Conservation (phyloP, 805 yeast genomes). For the Myxozyma nipponensis region DNA sequence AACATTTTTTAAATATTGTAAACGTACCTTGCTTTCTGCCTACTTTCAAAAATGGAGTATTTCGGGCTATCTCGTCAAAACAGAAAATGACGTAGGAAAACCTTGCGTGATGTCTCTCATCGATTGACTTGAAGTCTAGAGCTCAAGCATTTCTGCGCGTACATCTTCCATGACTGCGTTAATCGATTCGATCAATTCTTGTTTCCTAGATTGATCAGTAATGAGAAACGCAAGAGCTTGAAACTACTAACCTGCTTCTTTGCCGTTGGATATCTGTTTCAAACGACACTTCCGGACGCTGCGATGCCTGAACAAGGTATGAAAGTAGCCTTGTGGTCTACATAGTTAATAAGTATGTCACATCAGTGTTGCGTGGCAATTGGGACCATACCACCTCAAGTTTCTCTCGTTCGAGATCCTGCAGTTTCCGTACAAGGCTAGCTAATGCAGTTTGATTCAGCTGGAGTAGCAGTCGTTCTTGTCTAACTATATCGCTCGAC, state of each 20-base stretch:
- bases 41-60: no score
- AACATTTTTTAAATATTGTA: no score
- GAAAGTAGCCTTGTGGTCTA: conserved; percentile 12
- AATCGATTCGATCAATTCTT: conserved; percentile 9
- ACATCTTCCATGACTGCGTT: conserved; percentile 25
- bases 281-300: conserved; percentile 10
- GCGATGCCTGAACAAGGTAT: conserved; percentile 6
- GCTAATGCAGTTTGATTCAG: conserved; percentile 3
- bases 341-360: not conserved
- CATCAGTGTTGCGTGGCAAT: not conserved
- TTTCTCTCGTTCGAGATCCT: conserved; percentile 22
- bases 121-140: no score
- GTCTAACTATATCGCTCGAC: conserved; percentile 19
- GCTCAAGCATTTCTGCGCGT: conserved; percentile 23
- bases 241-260: not conserved
- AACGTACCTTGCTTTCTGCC: no score
- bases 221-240: not conserved
- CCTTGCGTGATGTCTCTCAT: no score
- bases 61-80: no score
- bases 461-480: conserved; percentile 8
- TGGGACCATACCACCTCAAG: conserved; percentile 6
- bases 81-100: no score
- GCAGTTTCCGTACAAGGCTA: conserved; percentile 16
- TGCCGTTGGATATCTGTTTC: conserved; percentile 13
- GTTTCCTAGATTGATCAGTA: conserved; percentile 4